Conservation (phyloP, 257 asterid species). For the Parsonsia alboflavescens region DNA sequence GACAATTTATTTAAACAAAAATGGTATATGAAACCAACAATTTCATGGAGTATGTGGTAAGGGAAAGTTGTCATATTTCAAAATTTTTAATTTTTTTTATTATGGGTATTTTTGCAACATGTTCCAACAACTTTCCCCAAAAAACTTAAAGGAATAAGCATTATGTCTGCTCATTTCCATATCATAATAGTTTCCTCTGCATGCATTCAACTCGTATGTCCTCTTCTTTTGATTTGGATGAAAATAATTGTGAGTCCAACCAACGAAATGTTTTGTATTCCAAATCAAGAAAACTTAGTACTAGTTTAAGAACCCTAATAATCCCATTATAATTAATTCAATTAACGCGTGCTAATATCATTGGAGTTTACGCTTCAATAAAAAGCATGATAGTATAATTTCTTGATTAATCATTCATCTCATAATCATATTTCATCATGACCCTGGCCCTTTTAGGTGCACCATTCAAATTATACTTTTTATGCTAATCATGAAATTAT, state of each 20-base stretch:
- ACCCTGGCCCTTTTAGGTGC: constrained; percentile 19
- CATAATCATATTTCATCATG: constrained; percentile 33
- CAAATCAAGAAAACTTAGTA: background rate
- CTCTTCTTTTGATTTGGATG: background rate
- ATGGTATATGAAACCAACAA: background rate
- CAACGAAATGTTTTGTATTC: background rate
- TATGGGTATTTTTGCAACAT: background rate
- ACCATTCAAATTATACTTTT: background rate
- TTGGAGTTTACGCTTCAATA: background rate
- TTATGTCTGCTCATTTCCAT: background rate
- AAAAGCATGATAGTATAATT: constrained; percentile 11
- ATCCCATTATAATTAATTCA: background rate
- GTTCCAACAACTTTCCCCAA: background rate
- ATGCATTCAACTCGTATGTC: background rate
- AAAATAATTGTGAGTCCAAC: background rate
- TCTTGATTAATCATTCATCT: constrained; percentile 27
- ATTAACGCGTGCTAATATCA: constrained; percentile 13
- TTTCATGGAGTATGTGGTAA: background rate
- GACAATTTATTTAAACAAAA: no score
- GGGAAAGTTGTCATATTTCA: background rate
- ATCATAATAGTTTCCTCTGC: background rate
- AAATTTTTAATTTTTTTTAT: no score
- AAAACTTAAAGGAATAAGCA: background rate
- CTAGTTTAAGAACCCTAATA: background rate
- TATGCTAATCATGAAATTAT: constrained; percentile 1